Evolutionary conservation across 495 filamentous ascomycete species (phyloP).

Genomic region (Penicillium angulare): DNA sequence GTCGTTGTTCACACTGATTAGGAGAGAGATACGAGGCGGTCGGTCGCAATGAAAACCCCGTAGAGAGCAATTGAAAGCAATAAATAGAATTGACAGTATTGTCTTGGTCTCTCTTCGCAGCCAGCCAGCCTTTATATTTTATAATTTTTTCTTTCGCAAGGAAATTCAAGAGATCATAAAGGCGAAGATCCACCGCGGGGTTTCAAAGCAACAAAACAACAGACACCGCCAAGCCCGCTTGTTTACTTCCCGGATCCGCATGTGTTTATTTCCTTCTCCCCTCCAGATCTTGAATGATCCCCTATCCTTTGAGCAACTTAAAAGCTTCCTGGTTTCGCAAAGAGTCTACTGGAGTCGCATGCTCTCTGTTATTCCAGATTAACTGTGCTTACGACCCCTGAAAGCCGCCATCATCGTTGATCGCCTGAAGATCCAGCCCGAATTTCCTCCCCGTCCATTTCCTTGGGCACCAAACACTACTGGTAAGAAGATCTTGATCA

Average conservation of each 20-base stretch:
- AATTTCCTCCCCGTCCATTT: slow-evolving; percentile 12
- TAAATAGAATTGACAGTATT: neutral
- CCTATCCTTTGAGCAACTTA: neutral
- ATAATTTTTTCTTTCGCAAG: neutral
- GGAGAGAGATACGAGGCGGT: slow-evolving; percentile 4
- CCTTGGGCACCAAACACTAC: slow-evolving; percentile 26
- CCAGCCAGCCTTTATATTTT: neutral
- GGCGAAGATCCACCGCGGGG: slow-evolving; percentile 26
- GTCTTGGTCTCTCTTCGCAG: no score
- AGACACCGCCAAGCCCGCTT: slow-evolving; percentile 30
- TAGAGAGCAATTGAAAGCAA: neutral
- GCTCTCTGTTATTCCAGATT: no score
- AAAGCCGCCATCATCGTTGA: neutral
- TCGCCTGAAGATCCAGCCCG: slow-evolving; percentile 8
- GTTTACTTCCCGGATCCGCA: slow-evolving; percentile 29
- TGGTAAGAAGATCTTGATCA: slow-evolving; percentile 7
- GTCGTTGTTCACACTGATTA: slow-evolving; percentile 3
- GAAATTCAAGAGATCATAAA: neutral
- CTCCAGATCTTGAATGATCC: slow-evolving; percentile 3
- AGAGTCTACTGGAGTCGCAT: no score
- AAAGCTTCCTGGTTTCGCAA: no score
- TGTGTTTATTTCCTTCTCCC: slow-evolving; percentile 22
- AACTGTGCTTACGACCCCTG: no score
- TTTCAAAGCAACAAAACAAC: slow-evolving; percentile 28
- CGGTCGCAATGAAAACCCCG: neutral